Conservation (phyloP, 208 protist genomes). For the Strigomonas galati region DNA sequence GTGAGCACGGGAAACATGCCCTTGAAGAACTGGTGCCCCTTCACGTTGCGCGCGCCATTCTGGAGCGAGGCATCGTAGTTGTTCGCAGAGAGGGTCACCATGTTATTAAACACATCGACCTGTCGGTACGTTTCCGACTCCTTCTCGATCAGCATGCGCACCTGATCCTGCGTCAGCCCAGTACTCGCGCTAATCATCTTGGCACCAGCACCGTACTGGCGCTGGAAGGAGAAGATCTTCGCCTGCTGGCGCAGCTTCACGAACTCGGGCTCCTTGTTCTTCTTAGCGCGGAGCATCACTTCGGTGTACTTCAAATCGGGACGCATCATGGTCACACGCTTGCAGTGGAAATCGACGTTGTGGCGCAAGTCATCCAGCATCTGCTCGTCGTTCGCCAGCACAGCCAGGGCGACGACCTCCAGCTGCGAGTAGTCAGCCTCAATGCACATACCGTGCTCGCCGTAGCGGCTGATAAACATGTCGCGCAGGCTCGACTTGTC, state of each 20-base stretch:
- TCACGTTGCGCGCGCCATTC: slow-evolving; percentile 80
- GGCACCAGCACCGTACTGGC: slow-evolving; percentile 91
- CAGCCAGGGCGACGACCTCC: slow-evolving; percentile 88
- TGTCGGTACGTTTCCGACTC: slow-evolving; percentile 85
- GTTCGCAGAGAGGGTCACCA: slow-evolving; percentile 88
- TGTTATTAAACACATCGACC: slow-evolving; percentile 88
- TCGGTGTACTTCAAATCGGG: slow-evolving; percentile 91
- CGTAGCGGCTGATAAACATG: slow-evolving; percentile 90
- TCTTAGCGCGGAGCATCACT: slow-evolving; percentile 84
- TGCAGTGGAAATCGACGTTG: slow-evolving; percentile 92
- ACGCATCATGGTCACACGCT: slow-evolving; percentile 92
- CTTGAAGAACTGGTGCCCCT: slow-evolving; percentile 89
- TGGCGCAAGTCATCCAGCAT: slow-evolving; percentile 89
- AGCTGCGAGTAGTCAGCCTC: slow-evolving; percentile 93
- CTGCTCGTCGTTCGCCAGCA: slow-evolving; percentile 85
- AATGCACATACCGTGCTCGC: slow-evolving; percentile 86
- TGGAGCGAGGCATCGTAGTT: slow-evolving; percentile 86
- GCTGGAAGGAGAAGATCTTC: slow-evolving; percentile 94
- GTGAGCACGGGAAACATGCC: slow-evolving; percentile 91
- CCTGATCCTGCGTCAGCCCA: slow-evolving; percentile 87
- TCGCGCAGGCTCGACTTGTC: slow-evolving; percentile 86
- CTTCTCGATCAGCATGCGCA: slow-evolving; percentile 90
- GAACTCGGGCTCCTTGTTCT: slow-evolving; percentile 92
- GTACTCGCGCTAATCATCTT: slow-evolving; percentile 92
- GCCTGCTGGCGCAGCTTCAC: slow-evolving; percentile 90